Base-by-base conservation (phyloP, 345 rosid species). In the Passiflora organensis region DNA sequence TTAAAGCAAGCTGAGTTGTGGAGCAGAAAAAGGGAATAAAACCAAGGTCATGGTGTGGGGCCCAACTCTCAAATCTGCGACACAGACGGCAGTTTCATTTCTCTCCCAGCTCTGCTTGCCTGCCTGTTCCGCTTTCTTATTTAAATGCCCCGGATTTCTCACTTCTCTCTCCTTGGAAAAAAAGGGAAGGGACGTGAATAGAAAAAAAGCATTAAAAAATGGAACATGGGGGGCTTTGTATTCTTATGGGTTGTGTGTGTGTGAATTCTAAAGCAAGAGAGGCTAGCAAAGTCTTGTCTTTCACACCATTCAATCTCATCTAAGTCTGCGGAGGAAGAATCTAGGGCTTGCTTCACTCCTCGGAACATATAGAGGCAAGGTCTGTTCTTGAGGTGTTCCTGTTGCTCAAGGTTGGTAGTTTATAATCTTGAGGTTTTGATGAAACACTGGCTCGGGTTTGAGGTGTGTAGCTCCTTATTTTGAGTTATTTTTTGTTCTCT, bases 221-320 rank as follows among this genome's bases (percentile, higher is more conserved):
- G n/a, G n/a, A n/a, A n/a, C n/a, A n/a, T n/a, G 49, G 62, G 55
- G 70, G 52, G 63, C 60, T 72, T 76, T 83, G 86, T 73, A 64
- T 62, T 56, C 69, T 72, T 60, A 67, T 66, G 78, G 75, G 59
- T 3, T 28, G 34, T 28, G 16, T 59, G 50, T 71, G 76, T 68
- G 83, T 78, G 82, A 79, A 68, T 71, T 75, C 71, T 55, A 32
- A n/a, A n/a, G n/a, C n/a, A n/a, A 50, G 59, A 70, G 55, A 64
- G 32, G 44, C 43, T 68, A 62, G 75, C 51, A 81, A 74, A n/a
- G 86, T 90, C 88, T 78, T 77, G 81, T 72, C 79, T 71, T 79
- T 82, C 95, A 84, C 93, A 75, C 84, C 81, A 77, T 75, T 72
- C 77, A 75, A 59, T 80, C 78, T 75, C n/a, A n/a, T 70, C 65